Base-by-base conservation (phyloP, 106 monocot species). In the Agapanthus africanus region DNA sequence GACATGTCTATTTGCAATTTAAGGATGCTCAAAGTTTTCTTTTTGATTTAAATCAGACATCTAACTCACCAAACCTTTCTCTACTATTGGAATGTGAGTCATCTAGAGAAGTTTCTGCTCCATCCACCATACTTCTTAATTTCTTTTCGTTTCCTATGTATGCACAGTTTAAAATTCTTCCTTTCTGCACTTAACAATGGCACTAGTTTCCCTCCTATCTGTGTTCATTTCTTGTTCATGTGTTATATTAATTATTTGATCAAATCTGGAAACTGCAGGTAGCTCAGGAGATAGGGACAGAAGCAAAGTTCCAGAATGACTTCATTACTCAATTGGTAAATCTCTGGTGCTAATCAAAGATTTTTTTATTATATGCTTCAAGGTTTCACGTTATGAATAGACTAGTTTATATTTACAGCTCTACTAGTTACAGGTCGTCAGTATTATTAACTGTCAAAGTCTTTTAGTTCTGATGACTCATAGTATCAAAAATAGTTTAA, bases 251-350 rank as follows among this genome's bases (percentile, higher is more conserved):
- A 44, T 9, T 44, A 14, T 16, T 44, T 44, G 16, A 14, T 44
- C 10, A 44, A 44, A 44, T 68, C 76, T 67, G 11, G 56, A 27
- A n/a, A 18, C 56, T 80, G 32, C 78, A 93, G 93, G 93, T 93
- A 31, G 93, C 93, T 69, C 79, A 79, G 54, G 93, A 90, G 75
- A 90, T 93, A 36, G 76, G 82, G 34, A 51, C 81, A 27, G 94
- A 94, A 72, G 87, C 90, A 38, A 87, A 87, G 76, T 80, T 78
- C 75, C 90, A 90, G 69, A 90, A 94, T 65, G 85, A 90, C 70
- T 87, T 94, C 76, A 73, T 93, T 37, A 57, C 79, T 39, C 79
- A 89, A 73, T 67, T 93, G 90, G 93, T 93, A n/a, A 77, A 44
- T 44, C 13, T 44, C 44, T 14, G 13, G 3, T 2, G 50, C 1